Base-by-base conservation (phyloP, 2,329 filamentous ascomycete species). In the Sporothrix brasiliensis region DNA sequence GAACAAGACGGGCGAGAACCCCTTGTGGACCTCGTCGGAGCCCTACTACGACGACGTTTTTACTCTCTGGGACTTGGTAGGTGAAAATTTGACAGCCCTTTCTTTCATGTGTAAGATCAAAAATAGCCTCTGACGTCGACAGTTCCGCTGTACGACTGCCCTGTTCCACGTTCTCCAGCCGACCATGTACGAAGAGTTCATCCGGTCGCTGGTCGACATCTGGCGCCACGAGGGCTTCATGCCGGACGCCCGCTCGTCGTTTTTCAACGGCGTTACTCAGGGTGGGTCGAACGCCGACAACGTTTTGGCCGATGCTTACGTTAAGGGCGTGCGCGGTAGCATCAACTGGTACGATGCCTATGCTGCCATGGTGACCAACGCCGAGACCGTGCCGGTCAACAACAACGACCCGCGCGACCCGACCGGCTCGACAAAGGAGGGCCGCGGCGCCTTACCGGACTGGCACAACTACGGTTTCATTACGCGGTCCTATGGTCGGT, bases 41-140 rank as follows among this genome's bases (percentile, higher is more conserved):
- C 89, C 90, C 1, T 91, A 91, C 75, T 92, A 90, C 75, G 87
- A 91, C 71, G 90, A 92, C 71, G 86, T 89, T 19, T 91, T 91
- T 75, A 92, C 90, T 0, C 84, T 90, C 27, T 92, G 90, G 90
- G 85, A 87, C 71, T 63, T 80, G 68, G 69, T 80, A 75, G 67
- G 78, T 72, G 4, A 7, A 24, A 19, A 7, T 11, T 2, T 14
- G 41, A 16, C 11, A 44, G 7, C 34, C 11, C 34, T 61, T 16
- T 13, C 13, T 41, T 16, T 24, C 41, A 47, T 47, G 16, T 14
- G 3, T 47, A 47, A 13, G 41, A 2, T 24, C 4, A 4, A 34
- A 34, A 34, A 9, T 19, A 61, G 34, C 39, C 11, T 19, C 73
- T 75, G 68, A 75, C 66, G 79, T 75, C 0, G 9, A 21, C 19